These are phyloP conservation scores for Macrolepiota fuliginosa DNA, from an alignment of 768 basidiomycete species.

Conservation along the genomic window DNA sequence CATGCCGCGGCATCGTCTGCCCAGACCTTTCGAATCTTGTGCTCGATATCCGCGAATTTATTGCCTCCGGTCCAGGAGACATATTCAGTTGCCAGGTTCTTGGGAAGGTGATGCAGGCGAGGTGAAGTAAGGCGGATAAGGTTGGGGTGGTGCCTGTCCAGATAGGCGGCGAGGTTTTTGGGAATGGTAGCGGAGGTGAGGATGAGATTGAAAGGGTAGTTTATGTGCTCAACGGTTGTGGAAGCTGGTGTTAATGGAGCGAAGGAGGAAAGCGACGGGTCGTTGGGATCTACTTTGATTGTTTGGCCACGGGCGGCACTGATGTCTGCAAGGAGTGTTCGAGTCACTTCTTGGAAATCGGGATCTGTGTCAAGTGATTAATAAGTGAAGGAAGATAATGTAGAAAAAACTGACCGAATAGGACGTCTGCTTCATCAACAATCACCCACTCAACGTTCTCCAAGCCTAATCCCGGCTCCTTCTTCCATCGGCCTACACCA, in stretches of 20 bases:
- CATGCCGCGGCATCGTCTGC: constrained; percentile 51
- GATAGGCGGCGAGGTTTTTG: constrained; percentile 62
- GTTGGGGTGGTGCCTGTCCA: constrained; percentile 58
- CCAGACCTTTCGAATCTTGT: constrained; percentile 73
- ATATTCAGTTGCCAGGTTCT: constrained; percentile 67
- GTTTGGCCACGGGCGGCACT: constrained; percentile 55
- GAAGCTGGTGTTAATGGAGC: constrained; percentile 16
- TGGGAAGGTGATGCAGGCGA: constrained; percentile 74
- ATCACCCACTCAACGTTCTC: constrained; percentile 84
- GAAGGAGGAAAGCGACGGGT: constrained; percentile 22
- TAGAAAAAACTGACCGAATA: constrained; percentile 62
- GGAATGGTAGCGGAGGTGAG: constrained; percentile 90
- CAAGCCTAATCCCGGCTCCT: constrained; percentile 57
- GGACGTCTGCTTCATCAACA: constrained; percentile 88
- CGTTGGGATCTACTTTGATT: constrained; percentile 26
- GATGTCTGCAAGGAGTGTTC: constrained; percentile 68
- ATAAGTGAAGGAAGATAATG: background rate
- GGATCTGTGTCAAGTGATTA: constrained; percentile 46
- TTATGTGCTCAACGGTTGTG: constrained; percentile 25
- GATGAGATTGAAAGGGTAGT: constrained; percentile 79
- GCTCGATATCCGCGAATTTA: constrained; percentile 76
- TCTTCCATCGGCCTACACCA: constrained; percentile 40
- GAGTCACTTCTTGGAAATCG: constrained; percentile 78
- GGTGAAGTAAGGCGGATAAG: constrained; percentile 80
- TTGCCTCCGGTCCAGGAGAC: constrained; percentile 78